Percentiles rank a stretch among this genome's conserved stretches.
phyloP scores from a whole-genome alignment of 768 basidiomycete species.

The Tubosaeta sp. region DNA sequence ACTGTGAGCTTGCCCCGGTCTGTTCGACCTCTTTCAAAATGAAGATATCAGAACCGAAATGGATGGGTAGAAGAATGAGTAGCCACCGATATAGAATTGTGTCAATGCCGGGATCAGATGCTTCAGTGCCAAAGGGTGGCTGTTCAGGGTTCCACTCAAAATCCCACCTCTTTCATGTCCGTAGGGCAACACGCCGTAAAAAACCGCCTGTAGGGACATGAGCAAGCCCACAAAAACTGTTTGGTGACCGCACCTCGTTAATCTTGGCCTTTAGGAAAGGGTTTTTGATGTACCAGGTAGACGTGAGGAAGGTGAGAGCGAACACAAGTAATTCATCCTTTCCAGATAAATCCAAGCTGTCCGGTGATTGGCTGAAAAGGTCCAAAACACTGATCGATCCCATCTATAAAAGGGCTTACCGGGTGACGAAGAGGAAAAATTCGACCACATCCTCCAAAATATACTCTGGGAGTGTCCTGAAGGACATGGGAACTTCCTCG shows the following conservation, averaged over 20 bases:
- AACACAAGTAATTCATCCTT: conserved; percentile 86
- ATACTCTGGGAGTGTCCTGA: conserved; percentile 90
- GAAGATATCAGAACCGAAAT: conserved; percentile 1
- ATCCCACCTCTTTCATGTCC: conserved; percentile 65
- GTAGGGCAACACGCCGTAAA: conserved; percentile 66
- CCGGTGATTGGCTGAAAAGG: conserved; percentile 52
- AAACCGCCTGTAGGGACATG: conserved; percentile 51
- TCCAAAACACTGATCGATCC: background rate
- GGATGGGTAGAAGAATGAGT: background rate
- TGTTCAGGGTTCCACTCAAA: conserved; percentile 78
- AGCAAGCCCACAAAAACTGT: background rate
- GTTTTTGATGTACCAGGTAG: conserved; percentile 98
- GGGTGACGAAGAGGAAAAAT: conserved; percentile 77
- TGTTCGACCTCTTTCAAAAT: conserved; percentile 79
- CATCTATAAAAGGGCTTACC: conserved; percentile 42
- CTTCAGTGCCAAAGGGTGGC: conserved; percentile 78
- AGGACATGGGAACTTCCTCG: conserved; percentile 75
- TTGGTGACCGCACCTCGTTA: conserved; percentile 61
- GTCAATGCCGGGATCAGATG: conserved; percentile 89
- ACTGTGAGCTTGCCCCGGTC: conserved; percentile 96
- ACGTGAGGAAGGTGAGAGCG: conserved; percentile 84
- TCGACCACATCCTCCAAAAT: conserved; percentile 92
- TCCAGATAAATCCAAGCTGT: conserved; percentile 78
- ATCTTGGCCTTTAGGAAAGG: conserved; percentile 96
- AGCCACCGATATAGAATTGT: conserved; percentile 86